These are phyloP conservation scores for Parietichytrium sp. DNA, from an alignment of 108 stramenopile species.

Conservation along the genomic window DNA sequence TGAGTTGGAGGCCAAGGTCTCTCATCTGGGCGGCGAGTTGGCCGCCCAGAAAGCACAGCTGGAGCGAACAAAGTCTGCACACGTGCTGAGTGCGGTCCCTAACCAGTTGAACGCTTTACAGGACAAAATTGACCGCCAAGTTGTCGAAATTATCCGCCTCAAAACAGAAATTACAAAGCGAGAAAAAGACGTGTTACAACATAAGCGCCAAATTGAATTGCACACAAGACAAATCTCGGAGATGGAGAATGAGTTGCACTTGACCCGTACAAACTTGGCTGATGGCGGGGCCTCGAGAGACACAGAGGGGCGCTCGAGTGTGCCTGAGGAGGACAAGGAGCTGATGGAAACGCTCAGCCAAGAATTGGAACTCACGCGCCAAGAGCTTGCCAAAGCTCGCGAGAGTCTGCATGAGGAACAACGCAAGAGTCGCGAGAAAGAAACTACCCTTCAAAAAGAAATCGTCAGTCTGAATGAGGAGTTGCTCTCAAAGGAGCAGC, in stretches of 20 bases:
- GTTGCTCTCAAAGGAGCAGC: not conserved
- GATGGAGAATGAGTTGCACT: not conserved
- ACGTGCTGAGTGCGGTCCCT: not conserved
- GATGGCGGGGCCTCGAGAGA: not conserved
- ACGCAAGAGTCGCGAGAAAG: not conserved
- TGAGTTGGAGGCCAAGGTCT: slow-evolving; percentile 8
- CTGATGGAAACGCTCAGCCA: not conserved
- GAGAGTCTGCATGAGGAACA: not conserved
- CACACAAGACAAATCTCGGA: not conserved
- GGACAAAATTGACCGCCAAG: slow-evolving; percentile 9
- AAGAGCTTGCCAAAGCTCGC: not conserved
- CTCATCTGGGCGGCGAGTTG: not conserved
- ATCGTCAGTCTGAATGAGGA: slow-evolving; percentile 1
- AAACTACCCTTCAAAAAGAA: not conserved
- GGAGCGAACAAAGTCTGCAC: not conserved
- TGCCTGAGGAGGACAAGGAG: not conserved
- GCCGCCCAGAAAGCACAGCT: no score
- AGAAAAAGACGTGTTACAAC: not conserved
- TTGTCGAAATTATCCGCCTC: slow-evolving; percentile 14
- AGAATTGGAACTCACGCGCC: not conserved
- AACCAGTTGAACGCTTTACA: not conserved
- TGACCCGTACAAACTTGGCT: not conserved
- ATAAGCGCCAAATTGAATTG: not conserved
- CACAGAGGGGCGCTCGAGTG: not conserved
- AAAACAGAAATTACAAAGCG: slow-evolving; percentile 10